phyloP scores from a whole-genome alignment of 2,329 filamentous ascomycete species.

The Verticillium dahliae region DNA sequence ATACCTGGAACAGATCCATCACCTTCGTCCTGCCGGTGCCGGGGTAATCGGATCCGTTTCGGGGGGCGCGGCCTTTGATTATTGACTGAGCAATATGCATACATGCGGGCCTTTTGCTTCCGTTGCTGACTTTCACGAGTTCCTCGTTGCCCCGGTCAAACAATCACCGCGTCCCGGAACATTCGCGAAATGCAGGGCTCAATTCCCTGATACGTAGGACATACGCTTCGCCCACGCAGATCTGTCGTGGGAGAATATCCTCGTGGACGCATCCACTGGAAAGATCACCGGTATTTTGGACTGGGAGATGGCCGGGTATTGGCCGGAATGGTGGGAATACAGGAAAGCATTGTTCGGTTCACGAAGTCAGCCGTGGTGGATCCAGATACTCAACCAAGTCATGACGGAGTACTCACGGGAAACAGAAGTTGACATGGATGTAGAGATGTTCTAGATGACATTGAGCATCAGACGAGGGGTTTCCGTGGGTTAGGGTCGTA shows the following conservation, averaged over 20 bases:
- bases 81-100: constrained; percentile 6
- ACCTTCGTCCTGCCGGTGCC: constrained; percentile 1
- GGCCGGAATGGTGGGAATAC: constrained; percentile 16
- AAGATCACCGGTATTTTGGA: constrained; percentile 1
- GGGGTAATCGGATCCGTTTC: constrained; percentile 6
- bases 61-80: constrained; percentile 8
- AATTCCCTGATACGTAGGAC: constrained; percentile 2
- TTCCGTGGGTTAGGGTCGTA: no score
- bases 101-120: constrained; percentile 9
- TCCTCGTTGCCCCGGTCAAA: constrained; percentile 9
- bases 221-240: constrained; percentile 2
- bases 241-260: constrained; percentile 3
- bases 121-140: constrained; percentile 9
- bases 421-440: constrained; percentile 9
- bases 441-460: constrained; percentile 7
- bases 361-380: constrained; percentile 11
- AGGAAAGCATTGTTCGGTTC: constrained; percentile 12
- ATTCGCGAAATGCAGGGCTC: constrained; percentile 6
- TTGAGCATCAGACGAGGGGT: no score
- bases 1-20: constrained; percentile 7
- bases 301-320: constrained; percentile 14
- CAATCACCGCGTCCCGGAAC: constrained; percentile 8
- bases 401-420: constrained; percentile 8
- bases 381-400: constrained; percentile 4
- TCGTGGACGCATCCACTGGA: background rate